A percentile compares a stretch with the other conserved stretches of the same genome.
These are phyloP conservation scores for Crotalaria pallida DNA, from an alignment of 306 rosid genomes.

Conservation along the genomic window DNA sequence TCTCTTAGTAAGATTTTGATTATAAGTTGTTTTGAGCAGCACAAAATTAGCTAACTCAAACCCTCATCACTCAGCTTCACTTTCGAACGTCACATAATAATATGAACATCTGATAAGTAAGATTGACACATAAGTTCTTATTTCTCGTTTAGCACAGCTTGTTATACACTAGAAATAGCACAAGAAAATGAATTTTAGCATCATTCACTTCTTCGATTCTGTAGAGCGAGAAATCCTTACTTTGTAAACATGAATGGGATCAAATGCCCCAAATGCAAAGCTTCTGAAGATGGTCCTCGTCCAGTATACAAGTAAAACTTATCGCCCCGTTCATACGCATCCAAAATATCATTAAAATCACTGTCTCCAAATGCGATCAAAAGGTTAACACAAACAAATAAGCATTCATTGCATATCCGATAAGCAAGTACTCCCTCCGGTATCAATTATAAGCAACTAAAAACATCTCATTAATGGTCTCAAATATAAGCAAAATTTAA, in stretches of 20 bases:
- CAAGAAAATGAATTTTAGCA: background rate
- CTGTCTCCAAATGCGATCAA: slow-evolving; percentile 15
- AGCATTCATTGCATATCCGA: background rate
- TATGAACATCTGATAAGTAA: no score
- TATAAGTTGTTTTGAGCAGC: no score
- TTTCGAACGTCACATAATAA: background rate
- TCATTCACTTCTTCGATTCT: background rate
- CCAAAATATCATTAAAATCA: slow-evolving; percentile 71
- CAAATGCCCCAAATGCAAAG: slow-evolving; percentile 89
- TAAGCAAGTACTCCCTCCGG: no score
- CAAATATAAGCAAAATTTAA: no score
- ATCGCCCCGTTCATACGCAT: slow-evolving; percentile 67
- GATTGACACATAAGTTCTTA: no score
- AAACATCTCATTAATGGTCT: no score
- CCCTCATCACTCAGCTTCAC: background rate
- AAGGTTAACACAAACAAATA: background rate
- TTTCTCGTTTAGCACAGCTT: background rate
- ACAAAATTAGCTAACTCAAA: no score
- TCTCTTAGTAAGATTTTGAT: no score
- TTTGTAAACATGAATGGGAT: slow-evolving; percentile 91
- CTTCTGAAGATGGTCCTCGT: slow-evolving; percentile 91
- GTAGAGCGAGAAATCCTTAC: background rate
- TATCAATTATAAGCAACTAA: no score
- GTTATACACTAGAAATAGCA: background rate
- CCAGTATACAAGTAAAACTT: slow-evolving; percentile 89